Evolutionary conservation across 2,329 filamentous ascomycete species (phyloP).

Genomic region (Aspergillus neotritici): DNA sequence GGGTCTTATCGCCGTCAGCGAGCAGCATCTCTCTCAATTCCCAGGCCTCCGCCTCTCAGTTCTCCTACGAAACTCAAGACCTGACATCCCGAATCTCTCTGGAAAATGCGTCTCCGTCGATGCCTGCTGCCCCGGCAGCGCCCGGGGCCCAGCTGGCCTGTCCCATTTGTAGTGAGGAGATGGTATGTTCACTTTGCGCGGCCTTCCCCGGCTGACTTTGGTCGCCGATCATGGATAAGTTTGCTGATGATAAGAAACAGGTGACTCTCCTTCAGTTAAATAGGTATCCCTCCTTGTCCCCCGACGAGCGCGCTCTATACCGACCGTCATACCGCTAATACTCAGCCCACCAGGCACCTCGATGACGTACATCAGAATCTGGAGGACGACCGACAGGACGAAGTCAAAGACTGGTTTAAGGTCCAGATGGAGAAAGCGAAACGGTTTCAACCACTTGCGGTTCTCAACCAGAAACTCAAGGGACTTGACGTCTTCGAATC

Average conservation of each 20-base stretch:
- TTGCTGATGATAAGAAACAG: constrained; percentile 41
- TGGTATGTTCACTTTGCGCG: constrained; percentile 54
- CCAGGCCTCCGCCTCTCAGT: constrained; percentile 64
- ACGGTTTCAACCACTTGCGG: constrained; percentile 81
- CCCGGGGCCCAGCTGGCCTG: constrained; percentile 70
- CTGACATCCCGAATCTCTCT: constrained; percentile 75
- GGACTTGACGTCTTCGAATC: constrained; percentile 91
- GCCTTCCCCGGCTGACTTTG: not conserved
- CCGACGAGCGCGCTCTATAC: not conserved
- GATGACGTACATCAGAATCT: constrained; percentile 89
- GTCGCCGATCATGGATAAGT: not conserved
- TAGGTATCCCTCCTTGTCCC: constrained; percentile 43
- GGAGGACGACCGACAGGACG: constrained; percentile 80
- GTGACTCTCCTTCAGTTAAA: constrained; percentile 91
- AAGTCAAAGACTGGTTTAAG: constrained; percentile 96
- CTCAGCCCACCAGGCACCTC: constrained; percentile 53
- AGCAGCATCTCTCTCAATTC: constrained; percentile 77
- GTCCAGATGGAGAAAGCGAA: constrained; percentile 90
- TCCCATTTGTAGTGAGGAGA: constrained; percentile 97
- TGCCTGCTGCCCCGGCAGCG: constrained; percentile 47
- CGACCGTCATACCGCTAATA: constrained; percentile 18
- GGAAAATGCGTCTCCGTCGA: constrained; percentile 51
- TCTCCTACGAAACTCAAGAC: constrained; percentile 69
- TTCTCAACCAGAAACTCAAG: constrained; percentile 89
- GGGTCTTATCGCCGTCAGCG: constrained; percentile 55